These are phyloP conservation scores for Jackrogersella minutella DNA, from an alignment of 495 filamentous ascomycete species.

Conservation along the genomic window DNA sequence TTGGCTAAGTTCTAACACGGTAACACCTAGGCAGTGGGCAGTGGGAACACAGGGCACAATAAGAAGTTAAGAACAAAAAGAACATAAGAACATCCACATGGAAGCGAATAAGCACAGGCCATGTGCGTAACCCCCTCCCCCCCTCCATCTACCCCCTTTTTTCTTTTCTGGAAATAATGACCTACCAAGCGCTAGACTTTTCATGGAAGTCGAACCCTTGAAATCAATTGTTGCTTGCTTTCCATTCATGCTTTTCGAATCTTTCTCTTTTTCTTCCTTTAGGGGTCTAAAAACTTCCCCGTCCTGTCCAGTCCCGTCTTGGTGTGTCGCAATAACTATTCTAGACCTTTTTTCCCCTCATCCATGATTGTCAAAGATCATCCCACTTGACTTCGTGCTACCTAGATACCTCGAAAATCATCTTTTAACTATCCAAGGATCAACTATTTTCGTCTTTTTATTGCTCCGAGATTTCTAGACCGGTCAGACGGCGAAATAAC, in stretches of 20 bases:
- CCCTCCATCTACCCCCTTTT: conserved; percentile 20
- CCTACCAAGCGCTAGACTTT: conserved; percentile 19
- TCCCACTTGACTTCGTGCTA: conserved; percentile 24
- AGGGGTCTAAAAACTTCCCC: conserved; percentile 20
- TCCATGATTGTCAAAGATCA: conserved; percentile 39
- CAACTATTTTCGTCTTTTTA: conserved; percentile 18
- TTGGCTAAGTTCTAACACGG: conserved; percentile 2
- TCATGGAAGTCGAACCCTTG: background rate
- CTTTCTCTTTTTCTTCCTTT: conserved; percentile 9
- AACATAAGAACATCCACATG: background rate
- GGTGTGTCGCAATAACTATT: conserved; percentile 36
- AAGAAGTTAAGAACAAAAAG: background rate
- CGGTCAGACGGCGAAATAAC: conserved; percentile 23
- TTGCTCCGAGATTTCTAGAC: conserved; percentile 31
- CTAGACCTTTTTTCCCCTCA: conserved; percentile 42
- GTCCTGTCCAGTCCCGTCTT: conserved; percentile 7
- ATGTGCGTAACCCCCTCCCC: no score
- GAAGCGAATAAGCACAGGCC: conserved; percentile 24
- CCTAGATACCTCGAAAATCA: no score
- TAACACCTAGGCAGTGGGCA: background rate
- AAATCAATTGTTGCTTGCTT: no score
- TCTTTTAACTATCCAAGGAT: no score
- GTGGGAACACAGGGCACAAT: background rate
- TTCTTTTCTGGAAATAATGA: conserved; percentile 35
- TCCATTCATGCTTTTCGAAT: conserved; percentile 9